Conservation (phyloP, 768 basidiomycete species). For the Sistotremastrum suecicum region DNA sequence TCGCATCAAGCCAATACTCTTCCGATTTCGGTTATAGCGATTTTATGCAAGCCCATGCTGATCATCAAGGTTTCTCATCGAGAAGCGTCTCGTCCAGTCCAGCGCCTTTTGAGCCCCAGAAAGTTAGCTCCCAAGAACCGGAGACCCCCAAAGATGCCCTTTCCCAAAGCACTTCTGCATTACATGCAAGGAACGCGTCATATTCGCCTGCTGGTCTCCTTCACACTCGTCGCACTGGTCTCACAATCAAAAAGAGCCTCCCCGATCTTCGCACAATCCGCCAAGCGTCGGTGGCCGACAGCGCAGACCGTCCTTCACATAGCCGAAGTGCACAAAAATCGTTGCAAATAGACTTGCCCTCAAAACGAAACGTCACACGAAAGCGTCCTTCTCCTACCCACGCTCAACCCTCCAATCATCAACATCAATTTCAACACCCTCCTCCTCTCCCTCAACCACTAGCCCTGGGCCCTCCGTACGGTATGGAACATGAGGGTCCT, state of each 20-base stretch:
- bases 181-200: constrained; percentile 38
- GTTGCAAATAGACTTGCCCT: constrained; percentile 1
- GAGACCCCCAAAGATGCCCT: constrained; percentile 26
- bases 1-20: too few species aligned
- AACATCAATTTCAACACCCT: constrained; percentile 6
- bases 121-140: constrained; percentile 41
- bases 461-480: too few species aligned
- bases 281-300: neutral
- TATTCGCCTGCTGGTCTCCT: constrained; percentile 26
- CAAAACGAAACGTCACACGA: constrained; percentile 6
- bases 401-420: neutral
- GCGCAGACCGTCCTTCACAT: constrained; percentile 22
- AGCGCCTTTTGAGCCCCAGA: constrained; percentile 39
- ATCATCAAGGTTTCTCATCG: too few species aligned
- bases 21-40: too few species aligned
- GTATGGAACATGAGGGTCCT: constrained; percentile 8
- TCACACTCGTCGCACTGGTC: constrained; percentile 21
- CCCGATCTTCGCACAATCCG: constrained; percentile 55
- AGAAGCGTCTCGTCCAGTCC: constrained; percentile 11
- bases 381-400: constrained; percentile 1
- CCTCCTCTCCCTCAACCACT: constrained; percentile 24
- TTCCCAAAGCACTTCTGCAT: constrained; percentile 12
- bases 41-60: too few species aligned
- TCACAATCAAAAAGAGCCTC: constrained; percentile 64
- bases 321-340: constrained; percentile 12